phyloP scores from a whole-genome alignment of 1,284 basidiomycete genomes.

The Microbotryum lychnidis-dioicae region DNA sequence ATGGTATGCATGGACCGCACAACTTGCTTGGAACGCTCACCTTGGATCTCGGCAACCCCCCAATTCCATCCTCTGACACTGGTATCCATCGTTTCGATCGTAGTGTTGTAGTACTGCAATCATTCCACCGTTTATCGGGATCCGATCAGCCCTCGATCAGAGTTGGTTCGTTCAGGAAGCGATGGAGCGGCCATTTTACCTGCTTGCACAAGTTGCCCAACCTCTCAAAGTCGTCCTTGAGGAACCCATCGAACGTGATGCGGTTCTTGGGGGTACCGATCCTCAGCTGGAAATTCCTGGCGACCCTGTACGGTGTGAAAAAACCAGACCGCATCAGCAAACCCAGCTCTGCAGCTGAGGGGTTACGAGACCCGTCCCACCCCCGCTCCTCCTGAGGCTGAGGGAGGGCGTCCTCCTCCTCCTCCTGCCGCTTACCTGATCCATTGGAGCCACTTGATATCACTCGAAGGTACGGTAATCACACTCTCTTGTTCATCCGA shows the following conservation, averaged over 20 bases:
- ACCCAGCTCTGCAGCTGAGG: no score
- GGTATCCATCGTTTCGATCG: slow-evolving; percentile 76
- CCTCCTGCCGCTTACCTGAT: slow-evolving; percentile 45
- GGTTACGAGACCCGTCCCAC: no score
- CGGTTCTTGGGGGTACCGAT: slow-evolving; percentile 58
- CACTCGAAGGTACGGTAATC: slow-evolving; percentile 58
- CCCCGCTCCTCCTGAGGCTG: no score
- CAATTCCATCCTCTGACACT: slow-evolving; percentile 98
- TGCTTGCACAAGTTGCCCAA: slow-evolving; percentile 39
- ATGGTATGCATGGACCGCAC: neutral
- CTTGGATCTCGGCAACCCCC: slow-evolving; percentile 90
- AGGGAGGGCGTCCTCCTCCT: neutral
- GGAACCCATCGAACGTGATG: slow-evolving; percentile 87
- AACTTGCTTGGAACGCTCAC: slow-evolving; percentile 45
- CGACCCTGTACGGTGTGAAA: slow-evolving; percentile 52
- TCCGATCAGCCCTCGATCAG: neutral
- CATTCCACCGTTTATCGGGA: slow-evolving; percentile 67
- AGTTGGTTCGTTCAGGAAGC: neutral
- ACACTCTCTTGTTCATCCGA: slow-evolving; percentile 48
- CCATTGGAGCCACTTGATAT: slow-evolving; percentile 86
- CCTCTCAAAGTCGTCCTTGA: slow-evolving; percentile 55
- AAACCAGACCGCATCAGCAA: no score
- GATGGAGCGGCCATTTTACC: slow-evolving; percentile 6
- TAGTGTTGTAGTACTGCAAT: slow-evolving; percentile 71
- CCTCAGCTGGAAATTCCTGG: slow-evolving; percentile 81